These are phyloP conservation scores for Neurospora sp. DNA, from an alignment of 495 filamentous ascomycete species.

Conservation along the genomic window DNA sequence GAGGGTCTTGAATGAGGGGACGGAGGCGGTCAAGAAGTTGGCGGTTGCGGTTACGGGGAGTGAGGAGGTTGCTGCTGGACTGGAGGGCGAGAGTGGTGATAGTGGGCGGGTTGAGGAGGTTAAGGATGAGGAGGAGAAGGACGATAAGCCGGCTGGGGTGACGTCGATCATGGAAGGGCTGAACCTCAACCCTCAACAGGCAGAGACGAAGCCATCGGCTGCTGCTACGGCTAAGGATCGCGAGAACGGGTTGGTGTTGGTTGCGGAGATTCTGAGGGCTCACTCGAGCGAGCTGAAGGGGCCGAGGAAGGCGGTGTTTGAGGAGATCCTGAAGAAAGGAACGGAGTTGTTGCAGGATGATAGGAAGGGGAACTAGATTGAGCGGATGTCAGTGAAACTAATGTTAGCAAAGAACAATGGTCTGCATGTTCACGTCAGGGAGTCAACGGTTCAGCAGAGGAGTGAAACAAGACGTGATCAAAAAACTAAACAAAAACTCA, in stretches of 20 bases:
- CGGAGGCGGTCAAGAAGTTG: not conserved
- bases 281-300: slow-evolving; percentile 29
- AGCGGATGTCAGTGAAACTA: not conserved
- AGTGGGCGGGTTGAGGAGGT: not conserved
- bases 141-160: not conserved
- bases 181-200: slow-evolving; percentile 27
- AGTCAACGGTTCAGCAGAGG: not conserved
- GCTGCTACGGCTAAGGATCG: slow-evolving; percentile 40
- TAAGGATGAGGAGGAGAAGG: slow-evolving; percentile 12
- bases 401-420: not conserved
- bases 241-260: slow-evolving; percentile 54
- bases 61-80: not conserved
- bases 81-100: not conserved
- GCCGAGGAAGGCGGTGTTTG: slow-evolving; percentile 21
- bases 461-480: not conserved
- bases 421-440: not conserved
- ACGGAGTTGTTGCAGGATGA: slow-evolving; percentile 22
- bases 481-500: not conserved
- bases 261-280: slow-evolving; percentile 46
- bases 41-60: not conserved
- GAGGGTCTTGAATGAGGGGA: slow-evolving; percentile 41
- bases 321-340: slow-evolving; percentile 26
- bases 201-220: slow-evolving; percentile 17
- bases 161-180: slow-evolving; percentile 8
- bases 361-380: slow-evolving; percentile 3